Conservation (phyloP, 2,329 filamentous ascomycete genomes). For the Dichotomopilus funicola region DNA sequence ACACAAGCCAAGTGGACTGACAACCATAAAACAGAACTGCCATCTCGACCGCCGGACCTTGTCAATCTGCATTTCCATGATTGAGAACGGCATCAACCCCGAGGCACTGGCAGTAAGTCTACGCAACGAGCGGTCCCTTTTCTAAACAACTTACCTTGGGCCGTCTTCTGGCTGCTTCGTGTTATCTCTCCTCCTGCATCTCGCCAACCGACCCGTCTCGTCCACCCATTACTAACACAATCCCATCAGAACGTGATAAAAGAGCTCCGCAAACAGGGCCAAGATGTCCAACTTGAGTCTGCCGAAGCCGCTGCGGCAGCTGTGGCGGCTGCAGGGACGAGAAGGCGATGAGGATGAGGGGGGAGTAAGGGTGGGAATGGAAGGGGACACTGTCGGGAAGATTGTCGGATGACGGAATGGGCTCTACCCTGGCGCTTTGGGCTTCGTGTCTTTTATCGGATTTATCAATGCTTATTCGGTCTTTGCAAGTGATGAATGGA, state of each 20-base stretch:
- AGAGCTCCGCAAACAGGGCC: conserved; percentile 51
- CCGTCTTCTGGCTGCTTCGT: not conserved
- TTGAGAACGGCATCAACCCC: conserved; percentile 95
- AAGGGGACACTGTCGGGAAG: too few species aligned
- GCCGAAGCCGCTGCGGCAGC: conserved; percentile 17
- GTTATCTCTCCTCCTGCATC: not conserved
- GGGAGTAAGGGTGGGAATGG: too few species aligned
- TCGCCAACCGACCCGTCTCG: not conserved
- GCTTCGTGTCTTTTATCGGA: too few species aligned
- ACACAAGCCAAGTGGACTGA: not conserved
- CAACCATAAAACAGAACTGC: conserved; percentile 62
- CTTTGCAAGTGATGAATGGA: too few species aligned
- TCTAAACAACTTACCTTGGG: not conserved
- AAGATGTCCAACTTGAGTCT: conserved; percentile 40
- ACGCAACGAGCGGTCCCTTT: not conserved
- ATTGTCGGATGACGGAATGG: too few species aligned
- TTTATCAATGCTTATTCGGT: too few species aligned
- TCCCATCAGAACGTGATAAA: conserved; percentile 49
- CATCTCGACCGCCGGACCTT: conserved; percentile 84
- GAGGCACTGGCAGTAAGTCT: conserved; percentile 80
- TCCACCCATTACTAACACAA: not conserved
- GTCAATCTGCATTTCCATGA: conserved; percentile 91
- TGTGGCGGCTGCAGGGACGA: not conserved
- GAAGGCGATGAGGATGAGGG: conserved; percentile 9
- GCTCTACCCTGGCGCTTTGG: too few species aligned